Evolutionary conservation across 2,329 filamentous ascomycete species (phyloP), one percentile per base, ranked within the genome.

Genomic region (Aspergillus sp.): DNA sequence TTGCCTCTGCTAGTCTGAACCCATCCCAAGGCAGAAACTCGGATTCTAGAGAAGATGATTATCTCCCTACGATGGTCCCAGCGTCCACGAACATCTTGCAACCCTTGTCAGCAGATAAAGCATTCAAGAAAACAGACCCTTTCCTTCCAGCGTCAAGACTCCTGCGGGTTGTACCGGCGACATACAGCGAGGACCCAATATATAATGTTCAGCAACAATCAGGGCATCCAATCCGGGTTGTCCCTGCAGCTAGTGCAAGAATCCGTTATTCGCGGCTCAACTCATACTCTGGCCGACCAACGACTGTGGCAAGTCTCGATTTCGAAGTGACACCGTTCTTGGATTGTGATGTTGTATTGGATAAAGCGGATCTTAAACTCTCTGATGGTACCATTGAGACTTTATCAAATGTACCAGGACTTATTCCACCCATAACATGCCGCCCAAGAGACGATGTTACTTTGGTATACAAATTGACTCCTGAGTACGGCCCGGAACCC

Each of bases 31-130:
- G 51, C 29, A 54, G 62, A n/a, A 60, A 64, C 40, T 57, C 59
- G 44, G 60, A 63, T 27, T 52, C 62, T 13, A 51, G 59, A 5
- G 67, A 74, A 30, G 72, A 77, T 49, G 71, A 75, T 38, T 78
- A 79, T 51, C 67, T 82, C 6, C 71, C 74, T 11, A 73, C 75
- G 38, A 67, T 73, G 37, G 65, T 77, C n/a, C 76, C 78, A 5
- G 68, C 76, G n/a, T 76, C 79, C 1, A 64, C 73, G 7, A 83
- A 82, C 47, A 68, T 83, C 11, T 66, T 83, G 7, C 74, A 80
- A 49, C 67, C 79, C 4, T 71, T 82, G 40, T 69, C 73, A 19
- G 68, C 66, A 36, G 74, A 77, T 47, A 73, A 74, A 35, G 65
- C 67, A 2, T 59, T 76, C 28, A 58, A 58, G n/a, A 66, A 68